phyloP scores from a whole-genome alignment of 345 rosid species.

The Rubroshorea leprosula region DNA sequence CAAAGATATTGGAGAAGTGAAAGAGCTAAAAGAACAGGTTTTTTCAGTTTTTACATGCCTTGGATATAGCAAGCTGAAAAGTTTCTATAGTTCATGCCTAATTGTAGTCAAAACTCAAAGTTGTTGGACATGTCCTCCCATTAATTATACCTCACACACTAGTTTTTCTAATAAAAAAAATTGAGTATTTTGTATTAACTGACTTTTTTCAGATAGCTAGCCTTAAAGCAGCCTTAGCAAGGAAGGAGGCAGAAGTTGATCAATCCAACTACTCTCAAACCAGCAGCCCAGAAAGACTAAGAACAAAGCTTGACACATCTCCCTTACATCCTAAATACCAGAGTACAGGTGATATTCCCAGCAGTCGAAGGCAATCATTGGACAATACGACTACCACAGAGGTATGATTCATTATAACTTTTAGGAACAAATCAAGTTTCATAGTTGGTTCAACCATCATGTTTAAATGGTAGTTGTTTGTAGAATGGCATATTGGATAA shows the following conservation, averaged over 20 bases:
- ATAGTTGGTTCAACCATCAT: neutral
- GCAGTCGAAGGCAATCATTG: neutral
- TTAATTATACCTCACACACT: neutral
- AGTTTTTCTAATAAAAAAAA: too few species aligned
- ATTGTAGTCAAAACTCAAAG: neutral
- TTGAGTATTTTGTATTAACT: neutral
- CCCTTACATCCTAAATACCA: constrained; percentile 34
- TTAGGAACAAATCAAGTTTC: too few species aligned
- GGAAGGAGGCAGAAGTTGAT: constrained; percentile 47
- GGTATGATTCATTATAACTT: constrained; percentile 29
- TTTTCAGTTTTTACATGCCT: neutral
- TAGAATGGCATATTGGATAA: neutral
- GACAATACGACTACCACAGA: constrained; percentile 41
- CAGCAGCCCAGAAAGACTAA: constrained; percentile 24
- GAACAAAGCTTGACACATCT: neutral
- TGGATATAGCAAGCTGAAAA: neutral
- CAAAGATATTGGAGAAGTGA: constrained; percentile 72
- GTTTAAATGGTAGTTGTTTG: too few species aligned
- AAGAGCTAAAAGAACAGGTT: constrained; percentile 90
- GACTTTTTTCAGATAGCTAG: constrained; percentile 49
- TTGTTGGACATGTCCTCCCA: neutral
- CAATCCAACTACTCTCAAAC: constrained; percentile 35
- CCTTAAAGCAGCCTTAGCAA: constrained; percentile 67
- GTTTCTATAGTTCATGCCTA: neutral
- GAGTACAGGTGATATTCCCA: constrained; percentile 29